Evolutionary conservation across 441 rosid species (phyloP).

Genomic region (Francoa sonchifolia): DNA sequence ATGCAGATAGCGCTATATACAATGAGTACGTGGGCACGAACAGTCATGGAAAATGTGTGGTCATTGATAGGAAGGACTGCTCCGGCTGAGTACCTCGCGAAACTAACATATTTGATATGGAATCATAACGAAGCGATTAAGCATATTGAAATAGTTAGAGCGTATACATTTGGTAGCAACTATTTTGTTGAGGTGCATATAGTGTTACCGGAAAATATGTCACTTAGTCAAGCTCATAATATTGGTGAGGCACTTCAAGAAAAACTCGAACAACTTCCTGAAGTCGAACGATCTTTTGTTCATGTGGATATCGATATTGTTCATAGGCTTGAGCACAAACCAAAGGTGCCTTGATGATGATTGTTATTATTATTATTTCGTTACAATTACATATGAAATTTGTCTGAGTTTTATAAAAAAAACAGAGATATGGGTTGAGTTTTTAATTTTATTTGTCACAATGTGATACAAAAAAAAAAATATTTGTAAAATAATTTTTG

Average conservation of each 20-base stretch:
- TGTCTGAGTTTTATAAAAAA: too few relatives aligned
- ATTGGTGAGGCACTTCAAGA: conserved; percentile 66
- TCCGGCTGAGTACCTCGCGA: conserved; percentile 51
- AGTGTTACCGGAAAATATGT: conserved; percentile 51
- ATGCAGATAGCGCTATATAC: conserved; percentile 61
- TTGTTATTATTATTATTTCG: too few relatives aligned
- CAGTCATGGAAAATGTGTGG: conserved; percentile 58
- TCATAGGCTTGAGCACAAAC: conserved; percentile 39
- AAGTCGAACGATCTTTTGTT: conserved; percentile 72
- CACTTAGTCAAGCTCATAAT: conserved; percentile 41
- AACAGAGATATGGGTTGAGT: too few relatives aligned
- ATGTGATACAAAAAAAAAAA: too few relatives aligned
- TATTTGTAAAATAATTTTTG: too few relatives aligned
- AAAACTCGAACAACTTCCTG: conserved; percentile 53
- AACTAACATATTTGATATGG: conserved; percentile 58
- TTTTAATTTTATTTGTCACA: too few relatives aligned
- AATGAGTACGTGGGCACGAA: conserved; percentile 46
- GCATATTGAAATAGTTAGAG: conserved; percentile 61
- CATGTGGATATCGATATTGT: conserved; percentile 42
- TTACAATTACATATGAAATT: too few relatives aligned
- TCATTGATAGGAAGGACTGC: conserved; percentile 55
- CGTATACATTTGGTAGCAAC: conserved; percentile 49
- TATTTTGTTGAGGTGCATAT: conserved; percentile 63
- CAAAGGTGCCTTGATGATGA: too few relatives aligned
- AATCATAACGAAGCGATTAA: conserved; percentile 52